Base-by-base conservation (phyloP, 352 stramenopile species). In the Thalassiosira hispida region DNA sequence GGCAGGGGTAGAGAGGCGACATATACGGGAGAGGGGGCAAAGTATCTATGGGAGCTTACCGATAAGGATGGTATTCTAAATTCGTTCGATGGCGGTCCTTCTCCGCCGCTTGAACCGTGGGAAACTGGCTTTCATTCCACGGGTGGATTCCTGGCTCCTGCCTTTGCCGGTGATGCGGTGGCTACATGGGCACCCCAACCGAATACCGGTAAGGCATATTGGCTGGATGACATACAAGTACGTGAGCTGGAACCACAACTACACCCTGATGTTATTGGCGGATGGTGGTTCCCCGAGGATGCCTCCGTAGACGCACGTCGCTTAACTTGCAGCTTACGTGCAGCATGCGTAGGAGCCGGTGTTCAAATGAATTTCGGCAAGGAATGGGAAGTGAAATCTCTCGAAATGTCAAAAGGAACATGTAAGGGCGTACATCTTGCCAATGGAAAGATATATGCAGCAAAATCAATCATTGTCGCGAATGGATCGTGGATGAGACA, bases 281-380 rank as follows among this genome's bases (percentile, higher is more conserved):
- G 87, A 33, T 94, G 85, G 85, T 94, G 89, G 89, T 94, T 94
- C 68, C 85, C 84, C 9, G 85, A 94, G 52, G 89, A 94, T 83
- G 87, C 86, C 27, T 87, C 71, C 52, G 89, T 94, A 0, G 89
- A 94, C 77, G 87, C 89, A 0, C 53, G 87, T 35, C 63, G 85
- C 56, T 73, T 94, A 27, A 87, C 81, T 3, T 73, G 79, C 22
- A 80, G 66, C 56, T 71, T 94, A 8, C 66, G 81, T 22, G 87
- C 85, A n/a, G 73, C 83, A 1, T 94, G 89, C 74, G 73, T 85
- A 2, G 81, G 70, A 8, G 51, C 63, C 2, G 89, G 89, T 27
- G 89, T 94, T 18, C 73, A 94, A 57, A 84, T 94, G 35, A 55
- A 86, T 44, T 79, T 73, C 29, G 88, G 88, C 14, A 18, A 70